These are phyloP conservation scores for Pseudocercospora macadamiae DNA, from an alignment of 2,329 filamentous ascomycete genomes.

Conservation along the genomic window DNA sequence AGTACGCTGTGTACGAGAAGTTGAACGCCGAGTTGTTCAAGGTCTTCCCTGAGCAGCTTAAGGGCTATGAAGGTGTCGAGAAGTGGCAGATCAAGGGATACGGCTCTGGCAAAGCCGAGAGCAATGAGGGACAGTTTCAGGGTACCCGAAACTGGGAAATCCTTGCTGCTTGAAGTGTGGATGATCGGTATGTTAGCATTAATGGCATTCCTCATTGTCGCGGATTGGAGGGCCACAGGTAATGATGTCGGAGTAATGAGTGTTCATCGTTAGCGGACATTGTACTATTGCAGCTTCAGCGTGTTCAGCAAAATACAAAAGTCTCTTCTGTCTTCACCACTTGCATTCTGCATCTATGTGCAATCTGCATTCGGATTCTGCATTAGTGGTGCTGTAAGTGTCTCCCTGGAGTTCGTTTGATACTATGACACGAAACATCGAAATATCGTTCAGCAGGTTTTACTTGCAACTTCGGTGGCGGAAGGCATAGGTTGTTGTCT, in stretches of 20 bases:
- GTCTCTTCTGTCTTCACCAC: too few relatives aligned
- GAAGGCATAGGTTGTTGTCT: too few relatives aligned
- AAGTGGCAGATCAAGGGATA: constrained; percentile 53
- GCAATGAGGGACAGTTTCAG: constrained; percentile 40
- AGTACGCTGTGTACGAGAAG: constrained; percentile 52
- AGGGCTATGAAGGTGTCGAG: constrained; percentile 50
- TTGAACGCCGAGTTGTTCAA: constrained; percentile 51
- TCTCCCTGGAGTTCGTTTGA: too few relatives aligned
- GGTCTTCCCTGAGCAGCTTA: constrained; percentile 44
- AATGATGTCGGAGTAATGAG: not conserved
- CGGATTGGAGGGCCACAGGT: not conserved
- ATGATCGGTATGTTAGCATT: not conserved
- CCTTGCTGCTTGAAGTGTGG: constrained; percentile 11
- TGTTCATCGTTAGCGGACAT: not conserved
- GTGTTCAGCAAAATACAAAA: not conserved
- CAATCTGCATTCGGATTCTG: too few relatives aligned
- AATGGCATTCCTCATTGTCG: not conserved
- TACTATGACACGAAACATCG: too few relatives aligned
- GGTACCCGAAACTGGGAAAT: constrained; percentile 40
- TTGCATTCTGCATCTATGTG: too few relatives aligned
- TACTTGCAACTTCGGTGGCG: too few relatives aligned
- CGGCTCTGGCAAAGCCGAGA: constrained; percentile 52
- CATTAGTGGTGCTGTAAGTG: too few relatives aligned
- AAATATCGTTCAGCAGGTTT: too few relatives aligned
- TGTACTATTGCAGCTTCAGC: not conserved